Evolutionary conservation across 768 basidiomycete genomes (phyloP).

Genomic region (Glaciozyma martinii): DNA sequence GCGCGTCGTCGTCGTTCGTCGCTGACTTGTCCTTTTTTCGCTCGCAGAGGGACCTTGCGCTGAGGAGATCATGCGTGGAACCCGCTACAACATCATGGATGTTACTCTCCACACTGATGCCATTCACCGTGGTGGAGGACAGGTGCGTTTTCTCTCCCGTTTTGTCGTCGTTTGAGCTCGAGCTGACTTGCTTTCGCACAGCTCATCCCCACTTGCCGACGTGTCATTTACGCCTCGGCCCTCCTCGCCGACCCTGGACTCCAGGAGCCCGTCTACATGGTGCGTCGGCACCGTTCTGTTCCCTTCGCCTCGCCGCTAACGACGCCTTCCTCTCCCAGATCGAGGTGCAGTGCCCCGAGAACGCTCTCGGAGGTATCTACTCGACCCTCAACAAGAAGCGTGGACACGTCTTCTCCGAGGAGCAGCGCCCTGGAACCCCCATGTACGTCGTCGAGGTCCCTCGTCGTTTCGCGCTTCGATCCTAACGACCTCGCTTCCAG

Average conservation of each 20-base stretch:
- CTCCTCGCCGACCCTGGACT: conserved; percentile 81
- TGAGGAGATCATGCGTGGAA: conserved; percentile 98
- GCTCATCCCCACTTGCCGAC: conserved; percentile 92
- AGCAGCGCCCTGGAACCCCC: conserved; percentile 92
- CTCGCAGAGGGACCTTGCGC: conserved; percentile 52
- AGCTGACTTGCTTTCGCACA: conserved; percentile 39
- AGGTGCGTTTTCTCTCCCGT: conserved; percentile 9
- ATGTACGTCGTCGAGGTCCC: conserved; percentile 49
- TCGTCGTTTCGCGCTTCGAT: too few relatives aligned
- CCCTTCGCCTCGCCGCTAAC: not conserved
- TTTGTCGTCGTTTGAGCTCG: too few relatives aligned
- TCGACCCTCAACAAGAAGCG: conserved; percentile 48
- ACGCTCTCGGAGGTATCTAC: conserved; percentile 96
- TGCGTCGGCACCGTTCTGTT: conserved; percentile 8
- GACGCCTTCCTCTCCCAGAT: conserved; percentile 46
- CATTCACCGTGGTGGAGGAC: conserved; percentile 98
- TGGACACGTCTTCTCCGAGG: conserved; percentile 95
- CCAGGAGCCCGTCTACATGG: conserved; percentile 88
- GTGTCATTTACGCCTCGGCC: conserved; percentile 91
- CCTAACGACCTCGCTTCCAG: too few relatives aligned
- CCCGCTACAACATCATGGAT: conserved; percentile 78
- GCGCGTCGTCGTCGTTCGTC: not conserved
- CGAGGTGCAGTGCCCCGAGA: conserved; percentile 96
- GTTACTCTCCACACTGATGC: conserved; percentile 80
- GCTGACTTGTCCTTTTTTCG: not conserved